phyloP scores from a whole-genome alignment of 2,329 filamentous ascomycete species.

The Sporothrix luriei region DNA sequence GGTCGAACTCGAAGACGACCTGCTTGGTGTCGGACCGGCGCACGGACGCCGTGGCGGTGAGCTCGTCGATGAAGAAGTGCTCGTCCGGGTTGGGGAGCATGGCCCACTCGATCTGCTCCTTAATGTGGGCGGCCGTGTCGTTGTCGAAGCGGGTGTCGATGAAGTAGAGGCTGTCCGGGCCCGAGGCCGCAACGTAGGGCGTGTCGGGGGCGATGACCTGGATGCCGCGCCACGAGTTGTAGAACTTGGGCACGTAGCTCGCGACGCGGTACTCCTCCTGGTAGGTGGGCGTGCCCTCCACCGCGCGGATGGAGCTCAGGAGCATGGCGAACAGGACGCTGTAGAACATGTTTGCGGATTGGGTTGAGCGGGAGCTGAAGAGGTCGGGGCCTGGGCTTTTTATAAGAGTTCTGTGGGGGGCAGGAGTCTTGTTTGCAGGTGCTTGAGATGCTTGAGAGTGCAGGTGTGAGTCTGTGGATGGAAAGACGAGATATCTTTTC shows the following conservation, averaged over 20 bases:
- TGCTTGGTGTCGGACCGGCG: constrained; percentile 4
- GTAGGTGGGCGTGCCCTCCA: constrained; percentile 19
- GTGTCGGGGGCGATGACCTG: constrained; percentile 26
- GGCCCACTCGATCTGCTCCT: constrained; percentile 28
- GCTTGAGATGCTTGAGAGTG: neutral
- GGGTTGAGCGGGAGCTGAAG: neutral
- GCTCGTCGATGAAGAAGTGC: constrained; percentile 9
- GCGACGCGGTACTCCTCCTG: constrained; percentile 22
- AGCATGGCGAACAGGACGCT: constrained; percentile 18
- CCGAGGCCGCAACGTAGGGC: constrained; percentile 10
- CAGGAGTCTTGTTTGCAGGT: neutral
- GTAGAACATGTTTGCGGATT: constrained; percentile 14
- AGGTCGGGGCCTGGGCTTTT: neutral
- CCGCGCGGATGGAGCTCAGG: constrained; percentile 4
- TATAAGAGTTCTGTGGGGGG: neutral
- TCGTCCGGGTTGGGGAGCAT: constrained; percentile 15
- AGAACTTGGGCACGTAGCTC: constrained; percentile 18
- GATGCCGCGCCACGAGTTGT: constrained; percentile 6
- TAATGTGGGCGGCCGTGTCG: constrained; percentile 20
- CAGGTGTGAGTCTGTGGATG: constrained; percentile 4
- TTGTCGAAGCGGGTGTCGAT: constrained; percentile 20
- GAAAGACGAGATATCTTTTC: neutral
- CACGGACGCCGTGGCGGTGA: neutral
- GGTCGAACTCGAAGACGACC: constrained; percentile 8
- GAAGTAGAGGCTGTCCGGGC: constrained; percentile 20